A percentile compares a stretch with the other conserved stretches of the same genome.
Evolutionary conservation across 2,329 filamentous ascomycete species (phyloP).

Genomic region (Dothideomycetes sp.): DNA sequence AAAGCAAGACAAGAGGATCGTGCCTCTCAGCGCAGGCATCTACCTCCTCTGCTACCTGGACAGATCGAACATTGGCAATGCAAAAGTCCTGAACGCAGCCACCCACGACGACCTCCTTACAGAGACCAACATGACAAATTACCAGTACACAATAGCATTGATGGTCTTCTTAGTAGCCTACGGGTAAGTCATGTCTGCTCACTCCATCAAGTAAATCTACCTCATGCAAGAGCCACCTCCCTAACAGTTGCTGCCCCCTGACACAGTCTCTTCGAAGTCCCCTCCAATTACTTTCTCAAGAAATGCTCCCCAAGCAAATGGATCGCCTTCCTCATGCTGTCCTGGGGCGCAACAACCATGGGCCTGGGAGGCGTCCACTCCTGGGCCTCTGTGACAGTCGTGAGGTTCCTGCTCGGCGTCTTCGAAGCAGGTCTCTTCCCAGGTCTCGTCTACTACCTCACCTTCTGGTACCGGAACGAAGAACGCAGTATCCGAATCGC

Average conservation of each 20-base stretch:
- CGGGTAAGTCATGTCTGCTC: slow-evolving; percentile 6
- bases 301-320: slow-evolving; percentile 27
- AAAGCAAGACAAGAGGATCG: slow-evolving; percentile 49
- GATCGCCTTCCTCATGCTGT: slow-evolving; percentile 26
- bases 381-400: slow-evolving; percentile 21
- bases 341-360: slow-evolving; percentile 29
- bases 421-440: slow-evolving; percentile 30
- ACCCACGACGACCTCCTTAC: slow-evolving; percentile 51
- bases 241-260: background rate
- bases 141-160: slow-evolving; percentile 42
- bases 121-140: slow-evolving; percentile 49
- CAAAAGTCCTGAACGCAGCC: slow-evolving; percentile 53
- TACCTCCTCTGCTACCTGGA: slow-evolving; percentile 61
- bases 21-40: slow-evolving; percentile 52
- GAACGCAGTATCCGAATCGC: slow-evolving; percentile 50
- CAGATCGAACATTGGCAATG: slow-evolving; percentile 52
- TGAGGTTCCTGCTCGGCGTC: slow-evolving; percentile 26
- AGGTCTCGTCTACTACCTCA: slow-evolving; percentile 14
- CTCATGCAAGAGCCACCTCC: too few relatives aligned
- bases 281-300: slow-evolving; percentile 30
- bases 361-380: slow-evolving; percentile 24
- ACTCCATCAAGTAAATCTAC: too few relatives aligned
- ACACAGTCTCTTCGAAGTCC: slow-evolving; percentile 21
- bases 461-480: slow-evolving; percentile 45
- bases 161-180: slow-evolving; percentile 26